Conservation (phyloP, 2,329 filamentous ascomycete species). For the Rugonectria rugulosa region DNA sequence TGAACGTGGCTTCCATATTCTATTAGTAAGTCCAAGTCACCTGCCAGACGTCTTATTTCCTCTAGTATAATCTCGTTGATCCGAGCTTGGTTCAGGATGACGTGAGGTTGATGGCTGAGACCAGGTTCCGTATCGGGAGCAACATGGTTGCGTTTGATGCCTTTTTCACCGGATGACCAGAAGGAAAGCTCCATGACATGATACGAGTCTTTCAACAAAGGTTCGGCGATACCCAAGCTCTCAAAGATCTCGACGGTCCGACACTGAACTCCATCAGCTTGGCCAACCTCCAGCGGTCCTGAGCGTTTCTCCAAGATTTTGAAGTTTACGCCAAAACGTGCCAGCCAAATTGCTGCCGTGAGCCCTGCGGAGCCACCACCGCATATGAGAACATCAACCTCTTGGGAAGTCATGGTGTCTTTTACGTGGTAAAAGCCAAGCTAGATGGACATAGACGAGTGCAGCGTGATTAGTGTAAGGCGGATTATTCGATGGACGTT, state of each 20-base stretch:
- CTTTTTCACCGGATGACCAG: conserved; percentile 47
- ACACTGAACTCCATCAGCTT: conserved; percentile 29
- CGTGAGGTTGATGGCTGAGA: conserved; percentile 25
- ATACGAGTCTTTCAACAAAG: conserved; percentile 63
- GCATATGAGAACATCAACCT: conserved; percentile 24
- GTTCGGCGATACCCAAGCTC: conserved; percentile 62
- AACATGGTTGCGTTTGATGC: conserved; percentile 10
- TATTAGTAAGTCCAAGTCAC: not conserved
- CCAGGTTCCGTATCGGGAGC: conserved; percentile 19
- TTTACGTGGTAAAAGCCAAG: not conserved
- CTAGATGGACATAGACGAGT: not conserved
- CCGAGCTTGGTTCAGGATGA: conserved; percentile 28
- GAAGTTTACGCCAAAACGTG: conserved; percentile 23
- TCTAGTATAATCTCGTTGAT: conserved; percentile 27
- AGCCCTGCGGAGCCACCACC: conserved; percentile 28
- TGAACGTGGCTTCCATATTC: conserved; percentile 29
- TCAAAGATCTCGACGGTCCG: conserved; percentile 65
- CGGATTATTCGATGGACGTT: too few species aligned
- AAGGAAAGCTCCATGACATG: conserved; percentile 66
- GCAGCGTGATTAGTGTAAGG: too few species aligned
- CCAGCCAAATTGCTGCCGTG: conserved; percentile 25
- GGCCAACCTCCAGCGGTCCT: conserved; percentile 24
- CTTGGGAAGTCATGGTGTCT: not conserved
- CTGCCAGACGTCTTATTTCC: conserved; percentile 10
- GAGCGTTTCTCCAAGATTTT: conserved; percentile 23